Percentiles rank a stretch among this genome's conserved stretches.
Conservation (phyloP, 345 rosid genomes). For the Dipteronia dyeriana region DNA sequence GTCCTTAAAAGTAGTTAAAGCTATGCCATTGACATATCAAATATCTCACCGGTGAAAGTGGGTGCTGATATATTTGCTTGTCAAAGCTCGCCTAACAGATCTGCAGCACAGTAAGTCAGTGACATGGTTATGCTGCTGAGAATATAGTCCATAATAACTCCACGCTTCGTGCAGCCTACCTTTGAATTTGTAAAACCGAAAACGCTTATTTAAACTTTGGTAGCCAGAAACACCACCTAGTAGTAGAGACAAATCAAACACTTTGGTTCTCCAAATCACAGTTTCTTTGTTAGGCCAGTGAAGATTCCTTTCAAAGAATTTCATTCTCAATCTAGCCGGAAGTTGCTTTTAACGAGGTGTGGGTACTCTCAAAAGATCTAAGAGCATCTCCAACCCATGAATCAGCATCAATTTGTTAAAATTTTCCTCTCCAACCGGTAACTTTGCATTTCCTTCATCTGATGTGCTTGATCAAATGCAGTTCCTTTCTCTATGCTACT, state of each 20-base stretch:
- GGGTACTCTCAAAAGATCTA: too few relatives aligned
- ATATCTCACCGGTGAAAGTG: neutral
- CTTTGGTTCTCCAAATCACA: too few relatives aligned
- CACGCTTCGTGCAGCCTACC: neutral
- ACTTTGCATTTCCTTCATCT: too few relatives aligned
- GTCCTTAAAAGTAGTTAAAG: neutral
- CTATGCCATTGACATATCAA: neutral
- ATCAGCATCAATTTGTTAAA: too few relatives aligned
- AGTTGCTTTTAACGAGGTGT: too few relatives aligned
- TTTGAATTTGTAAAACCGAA: neutral
- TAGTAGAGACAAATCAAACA: neutral
- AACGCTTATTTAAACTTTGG: neutral
- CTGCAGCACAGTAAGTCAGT: neutral
- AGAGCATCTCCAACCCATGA: too few relatives aligned
- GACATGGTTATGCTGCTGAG: neutral
- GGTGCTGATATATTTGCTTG: neutral
- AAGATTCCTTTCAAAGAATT: too few relatives aligned
- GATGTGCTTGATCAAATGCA: too few relatives aligned
- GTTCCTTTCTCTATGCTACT: too few relatives aligned
- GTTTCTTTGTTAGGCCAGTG: too few relatives aligned
- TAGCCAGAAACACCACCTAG: neutral
- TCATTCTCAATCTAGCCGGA: too few relatives aligned
- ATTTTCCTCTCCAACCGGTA: too few relatives aligned
- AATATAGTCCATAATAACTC: neutral
- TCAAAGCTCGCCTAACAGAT: neutral